A percentile compares a stretch with the other conserved stretches of the same genome.
Evolutionary conservation across 441 rosid genomes (phyloP).

Genomic region (Arabidopsis lyrata): DNA sequence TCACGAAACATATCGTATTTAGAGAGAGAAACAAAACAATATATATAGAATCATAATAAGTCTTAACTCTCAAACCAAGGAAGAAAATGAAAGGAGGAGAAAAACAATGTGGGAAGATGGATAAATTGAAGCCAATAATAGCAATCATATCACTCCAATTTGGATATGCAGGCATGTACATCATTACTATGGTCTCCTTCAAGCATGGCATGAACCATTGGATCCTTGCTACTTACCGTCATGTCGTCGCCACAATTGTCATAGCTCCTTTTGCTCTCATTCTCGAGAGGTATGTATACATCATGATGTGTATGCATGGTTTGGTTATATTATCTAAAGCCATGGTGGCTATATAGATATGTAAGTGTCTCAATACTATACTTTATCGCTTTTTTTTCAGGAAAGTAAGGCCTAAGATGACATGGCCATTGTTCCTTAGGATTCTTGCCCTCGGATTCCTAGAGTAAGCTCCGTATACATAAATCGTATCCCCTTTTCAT

Average conservation of each 20-base stretch:
- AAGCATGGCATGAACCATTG: conserved; percentile 87
- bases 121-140: conserved; percentile 65
- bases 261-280: conserved; percentile 85
- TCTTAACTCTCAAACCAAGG: conserved; percentile 12
- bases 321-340: conserved; percentile 13
- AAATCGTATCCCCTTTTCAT: not conserved
- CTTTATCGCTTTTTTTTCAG: conserved; percentile 49
- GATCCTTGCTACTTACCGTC: conserved; percentile 77
- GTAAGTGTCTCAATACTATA: not conserved
- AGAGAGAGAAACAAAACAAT: conserved; percentile 22
- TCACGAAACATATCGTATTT: conserved; percentile 23
- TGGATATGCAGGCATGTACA: conserved; percentile 91
- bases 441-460: conserved; percentile 77
- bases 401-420: conserved; percentile 89
- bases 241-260: conserved; percentile 73
- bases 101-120: conserved; percentile 46
- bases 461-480: conserved; percentile 62
- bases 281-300: conserved; percentile 59
- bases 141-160: conserved; percentile 81
- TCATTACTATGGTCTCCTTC: conserved; percentile 70
- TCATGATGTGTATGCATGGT: conserved; percentile 18
- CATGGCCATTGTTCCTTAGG: conserved; percentile 71
- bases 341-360: not conserved
- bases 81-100: conserved; percentile 44
- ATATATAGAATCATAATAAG: conserved; percentile 8